These are phyloP conservation scores for Mrakia hoshinonis DNA, from an alignment of 768 basidiomycete species.

Conservation along the genomic window DNA sequence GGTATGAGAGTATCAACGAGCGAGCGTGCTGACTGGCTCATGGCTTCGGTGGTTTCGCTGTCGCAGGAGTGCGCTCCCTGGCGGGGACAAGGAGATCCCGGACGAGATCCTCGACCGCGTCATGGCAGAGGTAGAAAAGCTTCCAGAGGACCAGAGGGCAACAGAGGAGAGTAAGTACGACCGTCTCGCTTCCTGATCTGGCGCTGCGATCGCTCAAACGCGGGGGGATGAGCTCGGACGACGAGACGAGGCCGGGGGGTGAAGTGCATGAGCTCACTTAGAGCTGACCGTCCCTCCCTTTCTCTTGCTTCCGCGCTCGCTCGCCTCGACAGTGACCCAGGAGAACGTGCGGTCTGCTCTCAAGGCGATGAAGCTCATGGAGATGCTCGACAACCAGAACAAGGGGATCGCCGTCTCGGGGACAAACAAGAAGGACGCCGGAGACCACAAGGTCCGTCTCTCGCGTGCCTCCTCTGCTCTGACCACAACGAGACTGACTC, in stretches of 20 bases:
- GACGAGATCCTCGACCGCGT: conserved; percentile 55
- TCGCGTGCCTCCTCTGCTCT: conserved; percentile 19
- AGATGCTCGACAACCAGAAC: conserved; percentile 59
- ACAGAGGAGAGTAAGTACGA: background rate
- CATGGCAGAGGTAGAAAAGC: conserved; percentile 56
- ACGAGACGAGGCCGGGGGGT: too few relatives aligned
- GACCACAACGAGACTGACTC: conserved; percentile 36
- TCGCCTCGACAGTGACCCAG: conserved; percentile 4
- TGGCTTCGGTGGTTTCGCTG: background rate
- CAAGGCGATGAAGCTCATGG: conserved; percentile 73
- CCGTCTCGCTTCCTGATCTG: background rate
- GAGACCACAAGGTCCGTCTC: conserved; percentile 72
- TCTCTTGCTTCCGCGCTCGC: background rate
- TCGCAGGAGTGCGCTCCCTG: conserved; percentile 32
- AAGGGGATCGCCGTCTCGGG: conserved; percentile 41
- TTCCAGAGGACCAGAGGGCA: conserved; percentile 43
- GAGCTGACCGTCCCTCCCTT: background rate
- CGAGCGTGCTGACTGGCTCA: background rate
- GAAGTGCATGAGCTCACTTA: background rate
- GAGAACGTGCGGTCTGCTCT: conserved; percentile 61
- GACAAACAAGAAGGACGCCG: conserved; percentile 67
- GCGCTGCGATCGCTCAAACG: background rate
- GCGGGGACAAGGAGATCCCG: conserved; percentile 35
- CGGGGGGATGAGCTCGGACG: background rate
- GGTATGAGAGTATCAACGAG: background rate